Evolutionary conservation across 768 basidiomycete species (phyloP).

Genomic region (Lactarius hatsudake): DNA sequence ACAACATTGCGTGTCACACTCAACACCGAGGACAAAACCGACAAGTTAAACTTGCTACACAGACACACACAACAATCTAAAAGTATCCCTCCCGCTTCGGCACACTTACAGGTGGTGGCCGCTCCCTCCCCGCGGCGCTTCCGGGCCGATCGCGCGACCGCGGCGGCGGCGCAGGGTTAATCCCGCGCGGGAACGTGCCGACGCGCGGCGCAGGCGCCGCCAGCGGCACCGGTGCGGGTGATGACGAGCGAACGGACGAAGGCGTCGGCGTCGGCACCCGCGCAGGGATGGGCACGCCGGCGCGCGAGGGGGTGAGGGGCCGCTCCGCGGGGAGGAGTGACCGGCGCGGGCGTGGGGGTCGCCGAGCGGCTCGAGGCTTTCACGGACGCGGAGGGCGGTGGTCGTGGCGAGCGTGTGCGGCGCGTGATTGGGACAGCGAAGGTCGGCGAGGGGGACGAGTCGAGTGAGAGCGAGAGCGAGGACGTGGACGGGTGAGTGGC

Average conservation of each 20-base stretch:
- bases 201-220: background rate
- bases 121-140: slow-evolving; percentile 44
- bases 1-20: too few species aligned
- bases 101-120: slow-evolving; percentile 50
- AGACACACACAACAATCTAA: slow-evolving; percentile 32
- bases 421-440: slow-evolving; percentile 8
- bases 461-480: background rate
- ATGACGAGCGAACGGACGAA: background rate
- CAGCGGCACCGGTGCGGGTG: background rate
- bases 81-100: slow-evolving; percentile 65
- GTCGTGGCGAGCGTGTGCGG: slow-evolving; percentile 14
- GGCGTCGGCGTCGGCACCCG: slow-evolving; percentile 18
- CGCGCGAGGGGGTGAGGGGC: slow-evolving; percentile 13
- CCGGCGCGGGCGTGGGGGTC: background rate
- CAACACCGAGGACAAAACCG: background rate
- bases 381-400: slow-evolving; percentile 8
- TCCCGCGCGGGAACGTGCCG: background rate
- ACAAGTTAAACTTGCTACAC: background rate
- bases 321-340: background rate
- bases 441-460: background rate
- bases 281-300: slow-evolving; percentile 5
- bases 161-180: slow-evolving; percentile 56
- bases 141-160: slow-evolving; percentile 66
- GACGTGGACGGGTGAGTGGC: slow-evolving; percentile 6
- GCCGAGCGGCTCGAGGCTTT: slow-evolving; percentile 13